A percentile compares a stretch with the other conserved stretches of the same genome.
phyloP scores from a whole-genome alignment of 805 yeast species.

The Wickerhamomyces silvicola region DNA sequence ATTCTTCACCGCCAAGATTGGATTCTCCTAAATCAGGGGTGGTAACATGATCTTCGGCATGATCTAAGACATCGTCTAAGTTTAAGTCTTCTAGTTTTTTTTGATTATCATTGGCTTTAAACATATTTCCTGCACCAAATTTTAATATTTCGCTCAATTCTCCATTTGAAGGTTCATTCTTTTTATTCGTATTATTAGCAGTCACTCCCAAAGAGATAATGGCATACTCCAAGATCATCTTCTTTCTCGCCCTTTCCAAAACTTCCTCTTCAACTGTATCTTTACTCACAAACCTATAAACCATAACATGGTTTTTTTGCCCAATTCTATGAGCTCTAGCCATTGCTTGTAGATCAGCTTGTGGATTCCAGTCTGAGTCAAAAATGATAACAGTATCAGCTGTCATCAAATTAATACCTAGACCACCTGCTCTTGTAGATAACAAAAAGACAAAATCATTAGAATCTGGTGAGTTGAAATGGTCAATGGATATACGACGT shows the following conservation, averaged over 20 bases:
- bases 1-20: slow-evolving; percentile 98
- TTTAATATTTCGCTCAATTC: slow-evolving; percentile 90
- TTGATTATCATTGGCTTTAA: slow-evolving; percentile 90
- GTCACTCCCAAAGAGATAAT: slow-evolving; percentile 94
- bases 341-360: slow-evolving; percentile 98
- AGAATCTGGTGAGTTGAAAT: slow-evolving; percentile 89
- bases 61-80: slow-evolving; percentile 90
- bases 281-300: slow-evolving; percentile 93
- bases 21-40: slow-evolving; percentile 96
- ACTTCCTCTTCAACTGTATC: slow-evolving; percentile 98
- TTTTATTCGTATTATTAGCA: slow-evolving; percentile 51
- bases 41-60: slow-evolving; percentile 95
- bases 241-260: slow-evolving; percentile 91
- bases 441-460: slow-evolving; percentile 85
- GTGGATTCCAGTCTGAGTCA: slow-evolving; percentile 99
- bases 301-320: slow-evolving; percentile 97
- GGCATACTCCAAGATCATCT: slow-evolving; percentile 98
- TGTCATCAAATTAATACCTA: slow-evolving; percentile 97
- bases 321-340: slow-evolving; percentile 99
- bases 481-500: slow-evolving; percentile 91
- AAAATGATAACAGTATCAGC: slow-evolving; percentile 98
- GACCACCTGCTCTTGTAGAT: slow-evolving; percentile 97
- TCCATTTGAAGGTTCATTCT: slow-evolving; percentile 70
- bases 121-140: slow-evolving; percentile 98
- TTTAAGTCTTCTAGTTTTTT: slow-evolving; percentile 92